Evolutionary conservation across 805 yeast genomes (phyloP).

Genomic region (Cyberlindnera mississippiensis): DNA sequence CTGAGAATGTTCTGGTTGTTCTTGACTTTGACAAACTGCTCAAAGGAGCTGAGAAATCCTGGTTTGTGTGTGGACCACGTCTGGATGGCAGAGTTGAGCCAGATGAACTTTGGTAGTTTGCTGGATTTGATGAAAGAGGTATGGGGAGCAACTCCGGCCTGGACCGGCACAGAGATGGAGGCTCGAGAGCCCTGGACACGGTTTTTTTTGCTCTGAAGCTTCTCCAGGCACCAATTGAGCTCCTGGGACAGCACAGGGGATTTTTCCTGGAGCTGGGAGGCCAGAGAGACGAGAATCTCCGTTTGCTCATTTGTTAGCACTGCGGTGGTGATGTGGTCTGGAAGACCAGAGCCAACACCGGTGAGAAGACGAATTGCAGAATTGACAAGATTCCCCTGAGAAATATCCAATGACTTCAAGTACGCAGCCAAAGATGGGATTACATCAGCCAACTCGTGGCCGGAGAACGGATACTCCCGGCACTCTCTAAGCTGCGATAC

Average conservation of each 20-base stretch:
- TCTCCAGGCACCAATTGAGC: conserved; percentile 10
- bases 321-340: conserved; percentile 7
- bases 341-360: conserved; percentile 11
- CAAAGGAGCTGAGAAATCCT: conserved; percentile 31
- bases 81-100: conserved; percentile 35
- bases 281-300: conserved; percentile 11
- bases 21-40: conserved; percentile 31
- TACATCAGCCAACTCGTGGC: conserved; percentile 18
- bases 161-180: conserved; percentile 6
- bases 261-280: conserved; percentile 4
- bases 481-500: conserved; percentile 16
- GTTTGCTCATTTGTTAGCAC: conserved; percentile 10
- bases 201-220: conserved; percentile 16
- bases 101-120: conserved; percentile 27
- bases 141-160: conserved; percentile 13
- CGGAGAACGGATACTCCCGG: conserved; percentile 10
- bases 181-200: conserved; percentile 7
- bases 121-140: conserved; percentile 21
- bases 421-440: conserved; percentile 11
- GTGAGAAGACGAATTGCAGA: conserved; percentile 14
- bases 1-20: conserved; percentile 28
- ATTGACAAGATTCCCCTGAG: conserved; percentile 7
- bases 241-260: conserved; percentile 13
- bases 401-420: conserved; percentile 10
- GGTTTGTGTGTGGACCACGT: conserved; percentile 32